Evolutionary conservation across 768 basidiomycete species (phyloP).

Genomic region (Macrolepiota dolichaula): DNA sequence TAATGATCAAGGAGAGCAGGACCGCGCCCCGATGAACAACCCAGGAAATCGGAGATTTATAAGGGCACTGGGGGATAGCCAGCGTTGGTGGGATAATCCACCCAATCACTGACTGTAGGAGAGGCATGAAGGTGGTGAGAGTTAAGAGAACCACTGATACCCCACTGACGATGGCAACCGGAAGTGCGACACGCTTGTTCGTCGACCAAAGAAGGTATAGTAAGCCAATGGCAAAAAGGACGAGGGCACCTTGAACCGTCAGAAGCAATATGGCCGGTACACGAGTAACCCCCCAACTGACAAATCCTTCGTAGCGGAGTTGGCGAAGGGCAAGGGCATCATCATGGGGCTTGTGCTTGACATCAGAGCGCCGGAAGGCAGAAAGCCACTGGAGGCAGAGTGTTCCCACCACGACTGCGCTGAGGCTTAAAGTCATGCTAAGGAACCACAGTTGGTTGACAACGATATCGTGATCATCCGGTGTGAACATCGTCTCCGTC

Average conservation of each 20-base stretch:
- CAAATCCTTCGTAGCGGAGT: slow-evolving; percentile 7
- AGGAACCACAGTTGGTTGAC: slow-evolving; percentile 10
- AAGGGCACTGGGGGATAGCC: slow-evolving; percentile 5
- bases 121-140: slow-evolving; percentile 1
- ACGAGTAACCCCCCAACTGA: slow-evolving; percentile 1
- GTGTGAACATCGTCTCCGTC: neutral
- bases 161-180: slow-evolving; percentile 6
- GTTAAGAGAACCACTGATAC: neutral
- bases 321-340: slow-evolving; percentile 10
- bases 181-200: neutral
- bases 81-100: neutral
- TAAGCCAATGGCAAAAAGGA: slow-evolving; percentile 8
- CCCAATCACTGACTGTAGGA: neutral
- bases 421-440: slow-evolving; percentile 7
- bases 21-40: neutral
- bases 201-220: slow-evolving; percentile 4
- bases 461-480: neutral
- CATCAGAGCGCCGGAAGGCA: neutral
- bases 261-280: slow-evolving; percentile 1
- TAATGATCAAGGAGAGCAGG: neutral
- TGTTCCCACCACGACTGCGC: slow-evolving; percentile 2
- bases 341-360: neutral
- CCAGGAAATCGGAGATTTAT: slow-evolving; percentile 8
- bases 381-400: slow-evolving; percentile 11
- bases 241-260: slow-evolving; percentile 6